Percentiles rank a stretch among this genome's conserved stretches.
phyloP scores from a whole-genome alignment of 2,329 filamentous ascomycete genomes.

The Diaporthe vexans region DNA sequence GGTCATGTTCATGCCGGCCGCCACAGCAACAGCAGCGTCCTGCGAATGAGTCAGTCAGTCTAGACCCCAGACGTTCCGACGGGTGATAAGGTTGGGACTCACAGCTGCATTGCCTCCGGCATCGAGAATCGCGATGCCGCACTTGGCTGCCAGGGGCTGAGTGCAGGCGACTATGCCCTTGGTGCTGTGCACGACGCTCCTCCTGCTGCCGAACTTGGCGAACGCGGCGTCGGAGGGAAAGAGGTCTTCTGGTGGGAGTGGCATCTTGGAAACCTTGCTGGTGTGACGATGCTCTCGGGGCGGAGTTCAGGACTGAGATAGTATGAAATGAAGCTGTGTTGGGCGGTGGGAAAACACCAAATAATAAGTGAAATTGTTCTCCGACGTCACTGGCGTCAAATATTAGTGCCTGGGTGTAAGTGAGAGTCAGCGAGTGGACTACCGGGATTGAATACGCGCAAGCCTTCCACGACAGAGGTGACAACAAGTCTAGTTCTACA shows the following conservation, averaged over 20 bases:
- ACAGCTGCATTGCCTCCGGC: constrained; percentile 95
- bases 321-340: background rate
- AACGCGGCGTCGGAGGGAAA: constrained; percentile 65
- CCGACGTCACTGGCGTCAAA: background rate
- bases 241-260: constrained; percentile 61
- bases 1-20: constrained; percentile 92
- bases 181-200: constrained; percentile 94
- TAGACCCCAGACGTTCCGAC: background rate
- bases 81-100: constrained; percentile 54
- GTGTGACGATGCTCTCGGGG: background rate
- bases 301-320: background rate
- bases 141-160: constrained; percentile 90
- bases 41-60: constrained; percentile 53
- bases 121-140: constrained; percentile 86
- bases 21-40: constrained; percentile 97
- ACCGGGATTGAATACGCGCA: no score
- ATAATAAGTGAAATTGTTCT: background rate
- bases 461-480: background rate
- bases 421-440: background rate
- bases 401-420: background rate
- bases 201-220: constrained; percentile 79
- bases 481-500: background rate
- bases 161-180: constrained; percentile 92
- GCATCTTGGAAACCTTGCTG: constrained; percentile 53
- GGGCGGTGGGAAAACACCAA: background rate